Conservation (phyloP, 495 filamentous ascomycete species). For the Aspergillus heteromorphus region DNA sequence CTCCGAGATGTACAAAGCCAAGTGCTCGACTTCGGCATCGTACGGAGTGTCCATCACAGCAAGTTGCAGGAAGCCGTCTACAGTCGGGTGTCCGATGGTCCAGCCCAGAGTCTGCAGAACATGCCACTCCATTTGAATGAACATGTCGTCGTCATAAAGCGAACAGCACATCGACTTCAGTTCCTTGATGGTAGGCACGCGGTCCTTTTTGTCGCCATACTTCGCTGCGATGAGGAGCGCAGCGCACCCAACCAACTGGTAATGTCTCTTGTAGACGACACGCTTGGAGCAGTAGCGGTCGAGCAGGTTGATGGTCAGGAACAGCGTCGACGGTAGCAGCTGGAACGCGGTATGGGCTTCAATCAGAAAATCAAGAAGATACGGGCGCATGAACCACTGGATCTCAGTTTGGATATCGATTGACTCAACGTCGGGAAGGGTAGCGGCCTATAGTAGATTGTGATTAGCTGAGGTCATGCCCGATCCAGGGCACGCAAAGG, state of each 20-base stretch:
- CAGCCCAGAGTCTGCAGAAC: slow-evolving; percentile 96
- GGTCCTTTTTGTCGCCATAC: slow-evolving; percentile 97
- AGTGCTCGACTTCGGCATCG: slow-evolving; percentile 86
- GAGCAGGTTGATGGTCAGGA: slow-evolving; percentile 92
- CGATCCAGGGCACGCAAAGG: background rate
- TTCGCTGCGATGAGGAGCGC: slow-evolving; percentile 96
- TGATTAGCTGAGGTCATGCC: slow-evolving; percentile 11
- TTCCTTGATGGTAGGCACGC: slow-evolving; percentile 90
- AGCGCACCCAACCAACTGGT: slow-evolving; percentile 94
- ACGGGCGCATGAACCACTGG: slow-evolving; percentile 99
- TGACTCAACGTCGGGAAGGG: slow-evolving; percentile 88
- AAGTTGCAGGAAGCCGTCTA: slow-evolving; percentile 85
- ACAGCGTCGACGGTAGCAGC: slow-evolving; percentile 88
- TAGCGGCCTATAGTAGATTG: slow-evolving; percentile 61
- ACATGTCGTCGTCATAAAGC: slow-evolving; percentile 98
- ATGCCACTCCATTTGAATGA: slow-evolving; percentile 99
- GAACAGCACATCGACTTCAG: slow-evolving; percentile 98
- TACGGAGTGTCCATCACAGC: slow-evolving; percentile 56
- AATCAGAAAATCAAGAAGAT: slow-evolving; percentile 95
- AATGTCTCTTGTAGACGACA: slow-evolving; percentile 99
- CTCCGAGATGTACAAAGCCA: slow-evolving; percentile 90
- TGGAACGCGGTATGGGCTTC: slow-evolving; percentile 95
- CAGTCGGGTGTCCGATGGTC: slow-evolving; percentile 91
- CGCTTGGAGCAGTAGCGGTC: slow-evolving; percentile 96
- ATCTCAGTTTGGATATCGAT: slow-evolving; percentile 99